Conservation (phyloP, 164 flowering plant genomes). For the Litsea cubeba region DNA sequence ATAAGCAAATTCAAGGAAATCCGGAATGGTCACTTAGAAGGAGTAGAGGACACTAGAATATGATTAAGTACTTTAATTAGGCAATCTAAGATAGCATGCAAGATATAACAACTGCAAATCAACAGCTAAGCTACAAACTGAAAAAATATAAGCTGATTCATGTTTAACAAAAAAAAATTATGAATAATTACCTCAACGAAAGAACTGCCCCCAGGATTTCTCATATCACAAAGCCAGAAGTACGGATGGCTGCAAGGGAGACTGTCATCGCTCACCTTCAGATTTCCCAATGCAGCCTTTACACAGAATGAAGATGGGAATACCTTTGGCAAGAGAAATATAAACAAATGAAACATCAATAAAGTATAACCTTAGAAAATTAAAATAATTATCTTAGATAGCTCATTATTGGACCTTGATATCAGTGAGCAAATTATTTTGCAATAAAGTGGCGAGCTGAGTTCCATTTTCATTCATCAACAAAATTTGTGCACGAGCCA, state of each 20-base stretch:
- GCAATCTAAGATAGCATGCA: not conserved
- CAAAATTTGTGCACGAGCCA: slow-evolving; percentile 81
- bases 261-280: slow-evolving; percentile 87
- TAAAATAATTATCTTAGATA: not conserved
- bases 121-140: not conserved
- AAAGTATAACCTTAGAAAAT: not conserved
- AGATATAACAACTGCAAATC: not conserved
- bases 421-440: slow-evolving; percentile 74
- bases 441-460: slow-evolving; percentile 82
- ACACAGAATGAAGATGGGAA: slow-evolving; percentile 90
- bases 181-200: slow-evolving; percentile 78
- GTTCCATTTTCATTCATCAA: slow-evolving; percentile 82
- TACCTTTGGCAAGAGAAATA: slow-evolving; percentile 41
- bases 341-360: not conserved
- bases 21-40: too few species aligned
- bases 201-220: slow-evolving; percentile 92
- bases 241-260: slow-evolving; percentile 62
- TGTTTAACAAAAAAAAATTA: not conserved
- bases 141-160: not conserved
- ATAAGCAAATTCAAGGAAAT: too few species aligned
- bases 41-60: too few species aligned
- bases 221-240: slow-evolving; percentile 97
- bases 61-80: too few species aligned
- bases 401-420: slow-evolving; percentile 54
- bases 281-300: slow-evolving; percentile 85